Evolutionary conservation across 2,329 filamentous ascomycete species (phyloP).

Genomic region (Acrodontium crateriforme): DNA sequence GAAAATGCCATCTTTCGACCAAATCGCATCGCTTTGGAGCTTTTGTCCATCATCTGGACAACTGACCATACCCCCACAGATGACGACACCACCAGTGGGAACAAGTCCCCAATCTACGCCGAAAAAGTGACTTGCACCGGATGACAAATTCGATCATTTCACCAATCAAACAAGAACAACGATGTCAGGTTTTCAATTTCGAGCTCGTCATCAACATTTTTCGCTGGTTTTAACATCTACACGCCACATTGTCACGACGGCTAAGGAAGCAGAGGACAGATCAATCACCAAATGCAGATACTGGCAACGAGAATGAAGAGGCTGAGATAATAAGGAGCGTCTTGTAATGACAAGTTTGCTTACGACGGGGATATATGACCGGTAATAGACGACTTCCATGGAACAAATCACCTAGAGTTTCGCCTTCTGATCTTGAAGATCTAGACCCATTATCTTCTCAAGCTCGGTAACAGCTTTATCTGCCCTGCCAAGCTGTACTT

Average conservation of each 20-base stretch:
- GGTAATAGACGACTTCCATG: not conserved
- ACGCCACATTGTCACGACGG: too few species aligned
- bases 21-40: conserved; percentile 1
- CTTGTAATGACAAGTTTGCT: too few species aligned
- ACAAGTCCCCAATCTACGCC: not conserved
- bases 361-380: too few species aligned
- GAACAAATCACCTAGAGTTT: conserved; percentile 6
- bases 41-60: conserved; percentile 2
- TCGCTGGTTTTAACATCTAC: too few species aligned
- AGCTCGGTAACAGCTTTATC: conserved; percentile 71
- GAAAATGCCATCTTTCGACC: conserved; percentile 1
- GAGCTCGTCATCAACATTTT: too few species aligned
- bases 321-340: too few species aligned
- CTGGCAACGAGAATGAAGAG: too few species aligned
- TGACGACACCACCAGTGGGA: not conserved
- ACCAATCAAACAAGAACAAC: not conserved
- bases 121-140: not conserved
- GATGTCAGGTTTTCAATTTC: too few species aligned
- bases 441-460: conserved; percentile 59
- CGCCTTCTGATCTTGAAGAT: conserved; percentile 36
- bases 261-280: too few species aligned
- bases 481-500: conserved; percentile 64
- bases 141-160: not conserved
- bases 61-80: conserved; percentile 1
- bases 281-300: too few species aligned